These are phyloP conservation scores for Cladosporium velox DNA, from an alignment of 2,329 filamentous ascomycete genomes.

Conservation along the genomic window DNA sequence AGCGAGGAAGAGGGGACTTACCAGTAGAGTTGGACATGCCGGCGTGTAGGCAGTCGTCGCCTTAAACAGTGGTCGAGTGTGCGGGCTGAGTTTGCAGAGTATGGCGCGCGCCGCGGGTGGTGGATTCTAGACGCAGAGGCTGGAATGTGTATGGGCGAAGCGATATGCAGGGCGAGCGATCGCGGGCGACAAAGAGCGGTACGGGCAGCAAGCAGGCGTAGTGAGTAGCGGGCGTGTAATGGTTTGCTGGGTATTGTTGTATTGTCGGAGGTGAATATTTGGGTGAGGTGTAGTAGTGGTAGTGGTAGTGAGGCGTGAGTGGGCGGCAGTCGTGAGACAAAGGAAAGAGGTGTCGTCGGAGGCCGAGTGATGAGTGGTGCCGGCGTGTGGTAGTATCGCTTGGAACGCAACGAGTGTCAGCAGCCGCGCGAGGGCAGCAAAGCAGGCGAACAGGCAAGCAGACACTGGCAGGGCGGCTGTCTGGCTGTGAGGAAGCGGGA, in stretches of 20 bases:
- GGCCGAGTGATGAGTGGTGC: conserved; percentile 5
- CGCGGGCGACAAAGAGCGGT: conserved; percentile 14
- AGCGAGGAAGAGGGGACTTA: background rate
- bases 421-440: background rate
- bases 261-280: background rate
- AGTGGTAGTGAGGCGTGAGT: conserved; percentile 6
- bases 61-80: conserved; percentile 4
- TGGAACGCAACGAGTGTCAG: background rate
- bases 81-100: conserved; percentile 8
- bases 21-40: conserved; percentile 28
- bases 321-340: background rate
- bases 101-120: conserved; percentile 11
- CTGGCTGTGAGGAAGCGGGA: background rate
- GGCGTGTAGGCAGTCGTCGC: conserved; percentile 15
- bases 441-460: background rate
- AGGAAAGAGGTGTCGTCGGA: background rate
- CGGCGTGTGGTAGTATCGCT: background rate
- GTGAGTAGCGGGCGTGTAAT: background rate
- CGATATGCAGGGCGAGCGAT: conserved; percentile 18
- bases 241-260: background rate
- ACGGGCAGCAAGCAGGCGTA: conserved; percentile 1
- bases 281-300: background rate
- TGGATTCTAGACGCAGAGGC: conserved; percentile 13
- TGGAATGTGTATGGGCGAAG: conserved; percentile 16
- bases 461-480: background rate